These are phyloP conservation scores for Epichloe sp. DNA, from an alignment of 2,329 filamentous ascomycete species.

Conservation along the genomic window DNA sequence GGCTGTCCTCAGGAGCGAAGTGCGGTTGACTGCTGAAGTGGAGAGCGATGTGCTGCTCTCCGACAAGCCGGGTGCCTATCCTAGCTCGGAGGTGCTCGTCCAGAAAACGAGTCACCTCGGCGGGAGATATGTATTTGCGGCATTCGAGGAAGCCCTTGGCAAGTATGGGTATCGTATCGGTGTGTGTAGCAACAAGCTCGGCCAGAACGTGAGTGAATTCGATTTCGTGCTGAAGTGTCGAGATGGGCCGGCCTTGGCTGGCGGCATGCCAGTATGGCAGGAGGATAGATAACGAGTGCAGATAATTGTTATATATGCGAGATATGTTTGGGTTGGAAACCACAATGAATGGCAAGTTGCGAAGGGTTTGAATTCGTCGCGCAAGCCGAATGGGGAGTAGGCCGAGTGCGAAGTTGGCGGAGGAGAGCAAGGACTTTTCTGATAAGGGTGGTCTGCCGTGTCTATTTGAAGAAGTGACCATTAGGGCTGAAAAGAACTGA, in stretches of 20 bases:
- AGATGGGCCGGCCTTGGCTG: slow-evolving; percentile 21
- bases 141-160: slow-evolving; percentile 90
- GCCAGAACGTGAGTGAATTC: slow-evolving; percentile 85
- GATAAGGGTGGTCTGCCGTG: slow-evolving; percentile 76
- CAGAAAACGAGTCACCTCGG: slow-evolving; percentile 79
- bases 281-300: slow-evolving; percentile 82
- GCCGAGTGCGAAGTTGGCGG: slow-evolving; percentile 89
- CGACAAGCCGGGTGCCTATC: slow-evolving; percentile 87
- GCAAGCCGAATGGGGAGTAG: slow-evolving; percentile 86
- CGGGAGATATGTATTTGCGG: slow-evolving; percentile 70
- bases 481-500: too few species aligned
- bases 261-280: slow-evolving; percentile 60
- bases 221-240: slow-evolving; percentile 72
- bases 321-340: slow-evolving; percentile 95
- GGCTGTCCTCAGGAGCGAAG: slow-evolving; percentile 39
- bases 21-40: slow-evolving; percentile 63
- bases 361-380: slow-evolving; percentile 82
- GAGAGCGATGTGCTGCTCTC: slow-evolving; percentile 90
- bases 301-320: slow-evolving; percentile 90
- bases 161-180: slow-evolving; percentile 86
- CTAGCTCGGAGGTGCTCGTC: slow-evolving; percentile 88
- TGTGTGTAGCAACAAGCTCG: slow-evolving; percentile 88
- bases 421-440: slow-evolving; percentile 66
- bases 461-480: slow-evolving; percentile 22
- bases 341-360: slow-evolving; percentile 92